Percentiles rank a stretch among this genome's conserved stretches.
Conservation (phyloP, 2,329 filamentous ascomycete species). For the Calonectria multiphialidica region DNA sequence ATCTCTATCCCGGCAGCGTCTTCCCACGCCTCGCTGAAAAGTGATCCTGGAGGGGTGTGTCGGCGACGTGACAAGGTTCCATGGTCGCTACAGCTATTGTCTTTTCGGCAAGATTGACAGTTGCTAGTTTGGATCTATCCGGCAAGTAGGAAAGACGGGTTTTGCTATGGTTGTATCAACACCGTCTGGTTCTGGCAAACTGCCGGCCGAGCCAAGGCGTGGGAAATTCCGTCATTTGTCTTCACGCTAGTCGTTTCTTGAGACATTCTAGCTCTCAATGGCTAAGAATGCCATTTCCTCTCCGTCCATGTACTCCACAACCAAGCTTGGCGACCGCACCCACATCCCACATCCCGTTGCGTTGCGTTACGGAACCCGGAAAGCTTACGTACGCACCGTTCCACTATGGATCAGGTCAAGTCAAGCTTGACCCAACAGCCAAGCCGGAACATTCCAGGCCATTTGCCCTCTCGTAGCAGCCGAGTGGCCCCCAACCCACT, state of each 20-base stretch:
- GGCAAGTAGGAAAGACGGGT: neutral
- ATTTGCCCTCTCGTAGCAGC: slow-evolving; percentile 14
- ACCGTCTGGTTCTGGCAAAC: slow-evolving; percentile 22
- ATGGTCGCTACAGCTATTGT: neutral
- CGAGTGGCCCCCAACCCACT: neutral
- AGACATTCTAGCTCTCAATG: slow-evolving; percentile 43
- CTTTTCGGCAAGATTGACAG: slow-evolving; percentile 6
- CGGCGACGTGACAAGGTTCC: neutral
- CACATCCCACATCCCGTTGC: slow-evolving; percentile 37
- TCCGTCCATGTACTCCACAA: slow-evolving; percentile 30
- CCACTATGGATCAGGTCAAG: slow-evolving; percentile 34
- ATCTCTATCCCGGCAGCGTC: slow-evolving; percentile 10
- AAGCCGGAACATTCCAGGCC: slow-evolving; percentile 16
- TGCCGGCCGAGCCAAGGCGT: slow-evolving; percentile 33
- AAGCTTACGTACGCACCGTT: slow-evolving; percentile 42
- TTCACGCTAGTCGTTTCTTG: slow-evolving; percentile 41
- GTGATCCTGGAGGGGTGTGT: neutral
- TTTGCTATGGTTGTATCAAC: neutral
- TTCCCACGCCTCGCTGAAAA: slow-evolving; percentile 1
- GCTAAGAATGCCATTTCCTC: slow-evolving; percentile 31
- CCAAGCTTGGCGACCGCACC: slow-evolving; percentile 25
- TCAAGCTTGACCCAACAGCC: slow-evolving; percentile 11
- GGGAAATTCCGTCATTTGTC: slow-evolving; percentile 32
- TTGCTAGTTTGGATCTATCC: neutral
- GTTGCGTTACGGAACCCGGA: slow-evolving; percentile 16